Conservation (phyloP, 1,139 yeast genomes). For the Komagataea norvegica region DNA sequence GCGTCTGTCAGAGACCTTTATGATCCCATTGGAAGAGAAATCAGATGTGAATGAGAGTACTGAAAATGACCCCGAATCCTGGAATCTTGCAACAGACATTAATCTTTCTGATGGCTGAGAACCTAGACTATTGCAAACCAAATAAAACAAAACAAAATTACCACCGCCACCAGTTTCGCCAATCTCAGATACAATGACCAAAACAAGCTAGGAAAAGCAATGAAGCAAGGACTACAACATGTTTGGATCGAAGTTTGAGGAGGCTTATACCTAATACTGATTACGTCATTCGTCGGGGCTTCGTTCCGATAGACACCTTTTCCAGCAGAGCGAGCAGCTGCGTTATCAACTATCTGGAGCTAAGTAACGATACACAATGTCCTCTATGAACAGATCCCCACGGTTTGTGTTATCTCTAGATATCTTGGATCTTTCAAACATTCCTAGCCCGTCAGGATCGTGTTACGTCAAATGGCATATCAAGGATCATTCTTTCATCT, state of each 20-base stretch:
- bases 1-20: slow-evolving; percentile 18
- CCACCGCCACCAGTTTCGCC: too few relatives aligned
- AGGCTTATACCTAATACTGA: too few relatives aligned
- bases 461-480: slow-evolving; percentile 62
- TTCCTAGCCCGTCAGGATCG: slow-evolving; percentile 73
- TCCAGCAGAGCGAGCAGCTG: too few relatives aligned
- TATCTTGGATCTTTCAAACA: slow-evolving; percentile 68
- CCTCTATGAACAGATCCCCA: slow-evolving; percentile 11
- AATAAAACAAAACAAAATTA: too few relatives aligned
- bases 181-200: too few relatives aligned
- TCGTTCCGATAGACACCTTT: too few relatives aligned
- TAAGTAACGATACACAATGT: slow-evolving; percentile 7
- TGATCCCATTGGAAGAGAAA: slow-evolving; percentile 20
- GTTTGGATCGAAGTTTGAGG: too few relatives aligned
- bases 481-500: slow-evolving; percentile 33
- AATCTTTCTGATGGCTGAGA: too few relatives aligned
- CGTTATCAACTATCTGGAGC: too few relatives aligned
- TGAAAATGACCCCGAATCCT: neutral
- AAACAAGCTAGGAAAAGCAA: too few relatives aligned
- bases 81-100: neutral
- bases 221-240: too few relatives aligned
- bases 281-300: too few relatives aligned
- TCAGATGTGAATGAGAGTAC: slow-evolving; percentile 16
- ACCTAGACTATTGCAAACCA: neutral
- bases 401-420: slow-evolving; percentile 52